Evolutionary conservation across 192 early-diverging fungal species (phyloP).

Genomic region (Phlyctochytrium planicorne): DNA sequence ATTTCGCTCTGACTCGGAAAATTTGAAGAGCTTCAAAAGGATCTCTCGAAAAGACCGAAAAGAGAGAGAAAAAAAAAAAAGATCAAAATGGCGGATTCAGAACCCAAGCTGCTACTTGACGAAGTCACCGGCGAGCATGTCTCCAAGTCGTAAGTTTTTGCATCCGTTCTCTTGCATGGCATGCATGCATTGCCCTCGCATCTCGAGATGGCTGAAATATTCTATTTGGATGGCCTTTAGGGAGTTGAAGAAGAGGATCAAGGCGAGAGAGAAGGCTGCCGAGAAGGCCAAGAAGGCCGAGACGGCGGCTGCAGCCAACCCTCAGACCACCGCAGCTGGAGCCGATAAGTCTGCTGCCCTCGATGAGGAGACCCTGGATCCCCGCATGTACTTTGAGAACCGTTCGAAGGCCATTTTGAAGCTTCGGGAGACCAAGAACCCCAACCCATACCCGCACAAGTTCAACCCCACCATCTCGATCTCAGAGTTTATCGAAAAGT

Average conservation of each 20-base stretch:
- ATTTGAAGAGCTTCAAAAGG: too few relatives aligned
- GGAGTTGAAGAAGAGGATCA: slow-evolving; percentile 88
- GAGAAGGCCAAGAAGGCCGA: slow-evolving; percentile 60
- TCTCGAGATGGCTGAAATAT: too few relatives aligned
- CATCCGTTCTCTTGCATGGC: background rate
- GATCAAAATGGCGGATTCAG: background rate
- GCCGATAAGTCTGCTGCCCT: slow-evolving; percentile 48
- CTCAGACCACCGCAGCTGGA: slow-evolving; percentile 60
- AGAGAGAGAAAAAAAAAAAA: background rate
- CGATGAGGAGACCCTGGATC: slow-evolving; percentile 78
- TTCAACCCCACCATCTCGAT: slow-evolving; percentile 88
- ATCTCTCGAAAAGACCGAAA: too few relatives aligned
- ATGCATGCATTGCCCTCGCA: background rate
- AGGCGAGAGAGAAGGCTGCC: slow-evolving; percentile 88
- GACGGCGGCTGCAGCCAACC: slow-evolving; percentile 22
- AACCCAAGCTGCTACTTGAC: slow-evolving; percentile 53
- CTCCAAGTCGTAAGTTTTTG: slow-evolving; percentile 69
- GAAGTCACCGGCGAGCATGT: slow-evolving; percentile 89
- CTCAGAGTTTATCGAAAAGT: slow-evolving; percentile 87
- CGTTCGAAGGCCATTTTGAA: slow-evolving; percentile 80
- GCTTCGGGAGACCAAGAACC: slow-evolving; percentile 76
- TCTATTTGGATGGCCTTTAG: slow-evolving; percentile 35
- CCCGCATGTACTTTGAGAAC: slow-evolving; percentile 93
- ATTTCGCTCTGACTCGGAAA: too few relatives aligned
- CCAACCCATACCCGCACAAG: slow-evolving; percentile 98